phyloP scores from a whole-genome alignment of 768 basidiomycete species.

The Termitomyces sp. region DNA sequence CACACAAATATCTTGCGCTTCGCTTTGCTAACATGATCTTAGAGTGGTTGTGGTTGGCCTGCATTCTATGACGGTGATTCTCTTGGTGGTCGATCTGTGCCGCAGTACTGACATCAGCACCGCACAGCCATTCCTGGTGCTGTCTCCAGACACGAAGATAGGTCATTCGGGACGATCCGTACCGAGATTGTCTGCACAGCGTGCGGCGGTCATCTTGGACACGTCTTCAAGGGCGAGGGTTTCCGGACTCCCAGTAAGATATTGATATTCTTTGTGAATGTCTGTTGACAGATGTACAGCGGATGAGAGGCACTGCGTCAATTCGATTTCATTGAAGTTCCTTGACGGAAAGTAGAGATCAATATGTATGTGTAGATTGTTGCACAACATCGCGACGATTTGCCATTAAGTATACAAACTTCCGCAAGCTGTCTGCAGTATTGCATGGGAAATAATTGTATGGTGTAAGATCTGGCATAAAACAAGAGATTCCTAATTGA shows the following conservation, averaged over 20 bases:
- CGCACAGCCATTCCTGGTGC: constrained; percentile 82
- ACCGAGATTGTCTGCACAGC: constrained; percentile 88
- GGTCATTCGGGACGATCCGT: constrained; percentile 58
- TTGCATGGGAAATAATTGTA: constrained; percentile 2
- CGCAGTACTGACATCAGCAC: not conserved
- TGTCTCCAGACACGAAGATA: constrained; percentile 75
- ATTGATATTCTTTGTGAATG: not conserved
- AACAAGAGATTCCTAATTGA: constrained; percentile 6
- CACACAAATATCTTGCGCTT: not conserved
- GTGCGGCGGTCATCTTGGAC: constrained; percentile 91
- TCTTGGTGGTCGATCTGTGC: not conserved
- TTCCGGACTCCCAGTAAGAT: constrained; percentile 72
- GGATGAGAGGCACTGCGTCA: constrained; percentile 87
- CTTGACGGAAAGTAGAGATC: constrained; percentile 8
- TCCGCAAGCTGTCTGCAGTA: constrained; percentile 10
- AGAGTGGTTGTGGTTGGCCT: constrained; percentile 96
- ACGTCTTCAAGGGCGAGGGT: constrained; percentile 93
- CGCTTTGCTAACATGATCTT: not conserved
- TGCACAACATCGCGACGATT: not conserved
- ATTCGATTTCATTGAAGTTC: constrained; percentile 84
- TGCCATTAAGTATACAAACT: not conserved
- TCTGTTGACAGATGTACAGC: constrained; percentile 33
- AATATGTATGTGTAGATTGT: not conserved
- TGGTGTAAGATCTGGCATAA: constrained; percentile 8
- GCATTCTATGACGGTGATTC: constrained; percentile 86